These are phyloP conservation scores for Lasiosphaeria miniovina DNA, from an alignment of 495 filamentous ascomycete genomes.

Conservation along the genomic window DNA sequence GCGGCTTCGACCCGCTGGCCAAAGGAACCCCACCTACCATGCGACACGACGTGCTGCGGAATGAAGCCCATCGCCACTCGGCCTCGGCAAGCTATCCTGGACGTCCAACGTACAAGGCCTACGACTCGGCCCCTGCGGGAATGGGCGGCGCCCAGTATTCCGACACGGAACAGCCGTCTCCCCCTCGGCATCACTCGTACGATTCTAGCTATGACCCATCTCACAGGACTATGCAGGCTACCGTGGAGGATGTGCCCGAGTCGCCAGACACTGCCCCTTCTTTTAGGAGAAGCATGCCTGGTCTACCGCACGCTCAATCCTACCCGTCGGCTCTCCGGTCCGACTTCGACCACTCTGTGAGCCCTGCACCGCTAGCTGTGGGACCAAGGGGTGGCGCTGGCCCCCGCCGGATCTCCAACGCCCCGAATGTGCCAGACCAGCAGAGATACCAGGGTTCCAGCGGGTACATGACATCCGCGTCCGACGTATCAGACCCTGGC, in stretches of 20 bases:
- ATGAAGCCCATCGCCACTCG: conserved; percentile 46
- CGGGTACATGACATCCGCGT: conserved; percentile 9
- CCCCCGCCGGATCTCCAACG: neutral
- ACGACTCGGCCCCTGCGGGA: conserved; percentile 40
- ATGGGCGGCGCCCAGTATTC: conserved; percentile 29
- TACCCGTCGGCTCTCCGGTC: conserved; percentile 24
- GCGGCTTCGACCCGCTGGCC: conserved; percentile 27
- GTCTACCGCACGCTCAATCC: conserved; percentile 26
- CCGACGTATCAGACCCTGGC: conserved; percentile 9
- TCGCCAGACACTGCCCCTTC: conserved; percentile 41
- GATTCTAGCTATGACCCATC: conserved; percentile 42
- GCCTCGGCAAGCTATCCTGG: conserved; percentile 42
- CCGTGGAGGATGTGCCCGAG: conserved; percentile 64
- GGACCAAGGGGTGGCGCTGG: conserved; percentile 28
- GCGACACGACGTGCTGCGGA: conserved; percentile 48
- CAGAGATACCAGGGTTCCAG: conserved; percentile 1
- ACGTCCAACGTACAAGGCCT: conserved; percentile 44
- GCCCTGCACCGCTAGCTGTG: conserved; percentile 49
- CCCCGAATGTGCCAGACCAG: neutral
- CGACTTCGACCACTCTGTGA: conserved; percentile 37
- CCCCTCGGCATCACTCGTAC: conserved; percentile 49
- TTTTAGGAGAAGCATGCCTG: conserved; percentile 45
- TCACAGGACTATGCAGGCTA: conserved; percentile 60
- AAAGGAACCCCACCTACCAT: conserved; percentile 39
- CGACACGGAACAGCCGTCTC: conserved; percentile 29